Conservation (phyloP, 495 filamentous ascomycete species). For the Aspergillus diversus region DNA sequence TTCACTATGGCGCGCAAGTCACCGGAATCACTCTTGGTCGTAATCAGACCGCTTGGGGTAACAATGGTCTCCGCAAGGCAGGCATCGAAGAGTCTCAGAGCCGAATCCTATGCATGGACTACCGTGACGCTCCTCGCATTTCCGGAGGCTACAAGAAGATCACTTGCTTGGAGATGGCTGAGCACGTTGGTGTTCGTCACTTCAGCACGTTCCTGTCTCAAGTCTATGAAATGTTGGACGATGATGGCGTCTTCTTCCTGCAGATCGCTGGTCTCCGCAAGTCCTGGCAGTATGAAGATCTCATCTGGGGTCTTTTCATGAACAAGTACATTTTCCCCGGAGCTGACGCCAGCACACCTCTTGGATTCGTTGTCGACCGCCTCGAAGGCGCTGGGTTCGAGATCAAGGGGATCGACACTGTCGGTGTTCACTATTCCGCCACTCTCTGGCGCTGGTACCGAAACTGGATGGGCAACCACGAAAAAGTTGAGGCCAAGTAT, state of each 20-base stretch:
- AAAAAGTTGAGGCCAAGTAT: slow-evolving; percentile 95
- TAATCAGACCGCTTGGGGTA: slow-evolving; percentile 75
- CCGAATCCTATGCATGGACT: slow-evolving; percentile 68
- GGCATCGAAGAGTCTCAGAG: slow-evolving; percentile 65
- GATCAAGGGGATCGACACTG: slow-evolving; percentile 71
- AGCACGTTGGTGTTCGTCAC: slow-evolving; percentile 71
- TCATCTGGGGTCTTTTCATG: slow-evolving; percentile 78
- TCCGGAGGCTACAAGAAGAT: slow-evolving; percentile 68
- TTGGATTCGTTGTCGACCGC: slow-evolving; percentile 66
- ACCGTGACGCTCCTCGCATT: slow-evolving; percentile 67
- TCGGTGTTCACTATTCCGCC: slow-evolving; percentile 96
- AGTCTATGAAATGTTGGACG: slow-evolving; percentile 71
- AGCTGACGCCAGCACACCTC: slow-evolving; percentile 67
- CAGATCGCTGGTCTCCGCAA: slow-evolving; percentile 72
- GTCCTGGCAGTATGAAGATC: slow-evolving; percentile 74
- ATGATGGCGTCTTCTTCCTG: slow-evolving; percentile 73
- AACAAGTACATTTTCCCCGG: slow-evolving; percentile 79
- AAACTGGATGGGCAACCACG: slow-evolving; percentile 96
- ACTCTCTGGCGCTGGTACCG: slow-evolving; percentile 99
- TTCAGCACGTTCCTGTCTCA: slow-evolving; percentile 63
- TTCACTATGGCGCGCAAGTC: slow-evolving; percentile 63
- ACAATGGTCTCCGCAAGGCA: slow-evolving; percentile 62
- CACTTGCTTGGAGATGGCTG: slow-evolving; percentile 78
- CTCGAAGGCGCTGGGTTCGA: slow-evolving; percentile 69
- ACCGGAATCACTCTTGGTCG: slow-evolving; percentile 71